Evolutionary conservation across 1,139 yeast species (phyloP), one percentile per base, ranked within the genome.

Genomic region (Geotrichum bryndzae): DNA sequence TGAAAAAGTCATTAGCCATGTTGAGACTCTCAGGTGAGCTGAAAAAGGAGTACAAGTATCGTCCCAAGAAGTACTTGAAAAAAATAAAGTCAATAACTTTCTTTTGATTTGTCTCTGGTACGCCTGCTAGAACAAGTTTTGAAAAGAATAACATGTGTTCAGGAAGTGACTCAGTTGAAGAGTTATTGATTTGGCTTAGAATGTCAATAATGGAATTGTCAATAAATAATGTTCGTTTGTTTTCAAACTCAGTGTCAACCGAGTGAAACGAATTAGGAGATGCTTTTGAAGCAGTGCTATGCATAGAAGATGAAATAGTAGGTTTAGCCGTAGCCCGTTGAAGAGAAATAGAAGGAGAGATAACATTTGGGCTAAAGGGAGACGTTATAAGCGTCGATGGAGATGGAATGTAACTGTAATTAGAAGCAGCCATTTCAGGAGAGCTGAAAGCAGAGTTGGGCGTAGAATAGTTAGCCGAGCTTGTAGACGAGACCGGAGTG

Each of bases 11-110:
- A n/a, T 63, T 58, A 18, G 68, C 64, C 31, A 70, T 63, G 3
- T 73, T 72, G 25, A 69, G 54, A 31, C 66, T 59, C 54, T 71
- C 74, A 1, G 74, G 74, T 25, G 56, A 63, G n/a, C 65, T 63
- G 15, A 71, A 35, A 10, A 69, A 35, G 29, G 66, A 55, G 51
- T 60, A 65, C 51, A 70, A 63, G 55, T 69, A 68, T 29, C 64
- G 61, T 56, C 67, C 63, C 61, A 71, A 65, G 50, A 69, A 68
- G 57, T 68, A 70, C 58, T 67, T 69, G 53, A 68, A 66, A 53
- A 66, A 63, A 13, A 71, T 66, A 18, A 68, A 58, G 27, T 62
- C 48, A 2, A 68, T 57, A 10, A 69, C 67, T 25, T 64, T 54
- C 8, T 64, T 59, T 1, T 62, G 61, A 45, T 53, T 58, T 3